Base-by-base conservation (phyloP, 2,329 filamentous ascomycete genomes). In the Fusarium sp. region DNA sequence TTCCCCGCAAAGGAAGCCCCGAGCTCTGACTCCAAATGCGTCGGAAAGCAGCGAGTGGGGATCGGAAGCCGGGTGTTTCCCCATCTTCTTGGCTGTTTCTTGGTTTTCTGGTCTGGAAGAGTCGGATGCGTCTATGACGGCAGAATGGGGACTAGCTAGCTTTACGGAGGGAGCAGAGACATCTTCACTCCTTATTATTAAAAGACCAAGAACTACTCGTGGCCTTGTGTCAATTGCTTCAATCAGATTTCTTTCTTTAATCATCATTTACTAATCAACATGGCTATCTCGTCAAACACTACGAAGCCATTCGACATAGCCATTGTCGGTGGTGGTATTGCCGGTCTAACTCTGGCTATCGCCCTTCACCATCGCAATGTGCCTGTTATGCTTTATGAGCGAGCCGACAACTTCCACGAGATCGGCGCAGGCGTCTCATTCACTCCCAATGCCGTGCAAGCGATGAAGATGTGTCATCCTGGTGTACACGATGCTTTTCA, bases 361-460 rank as follows among this genome's bases (percentile, higher is more conserved):
- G 86, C 81, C 18, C 81, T 88, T 0, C 79, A 84, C 44, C 79
- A 79, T 4, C 84, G 85, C 39, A 77, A 77, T 4, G 75, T 88
- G 20, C 72, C 79, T 0, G 85, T 82, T 65, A 84, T 78, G 1
- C 62, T 88, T 6, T 88, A 86, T 70, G 86, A 88, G 72, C 82
- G 84, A 10, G 81, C 84, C 0, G 52, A 78, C 0, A 74, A 76
- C 2, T 83, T 86, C 58, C 78, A 81, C 5, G 85, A 87, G 68
- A 84, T 85, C 8, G 87, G 87, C 0, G 86, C 86, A 0, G 87
- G 86, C 12, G 84, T 88, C 31, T 86, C 84, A 6, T 84, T 87
- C 71, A 84, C 82, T 12, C 85, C 85, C n/a, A 87, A 87, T 67
- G 85, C 86, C 4, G 82, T 87, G 68, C 79, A 79, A 15, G 85